These are phyloP conservation scores for Ceratobasidium sp. DNA, from an alignment of 1,284 basidiomycete species.

Conservation along the genomic window DNA sequence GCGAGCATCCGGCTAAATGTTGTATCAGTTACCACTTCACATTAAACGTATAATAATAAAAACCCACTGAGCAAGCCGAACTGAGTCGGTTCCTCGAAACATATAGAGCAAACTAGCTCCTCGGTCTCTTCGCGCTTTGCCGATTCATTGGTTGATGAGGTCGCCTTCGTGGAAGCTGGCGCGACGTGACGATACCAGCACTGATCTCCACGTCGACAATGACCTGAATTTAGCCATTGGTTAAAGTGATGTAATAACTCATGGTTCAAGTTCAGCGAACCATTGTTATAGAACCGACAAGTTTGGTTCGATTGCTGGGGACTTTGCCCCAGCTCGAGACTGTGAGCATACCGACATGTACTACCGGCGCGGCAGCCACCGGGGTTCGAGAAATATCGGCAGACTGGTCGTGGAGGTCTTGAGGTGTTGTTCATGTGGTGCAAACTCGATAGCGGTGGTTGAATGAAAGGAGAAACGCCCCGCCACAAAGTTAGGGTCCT, in stretches of 20 bases:
- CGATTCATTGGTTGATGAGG: conserved; percentile 2
- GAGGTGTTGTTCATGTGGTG: background rate
- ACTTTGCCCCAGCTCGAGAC: conserved; percentile 11
- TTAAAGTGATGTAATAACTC: background rate
- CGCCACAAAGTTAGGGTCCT: background rate
- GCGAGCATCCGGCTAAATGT: conserved; percentile 45
- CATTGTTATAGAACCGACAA: conserved; percentile 41
- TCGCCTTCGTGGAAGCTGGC: background rate
- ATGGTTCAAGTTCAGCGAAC: background rate
- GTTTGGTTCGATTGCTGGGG: conserved; percentile 39
- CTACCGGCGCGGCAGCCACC: conserved; percentile 41
- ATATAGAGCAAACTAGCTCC: conserved; percentile 44
- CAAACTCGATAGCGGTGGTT: background rate
- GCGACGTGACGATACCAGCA: conserved; percentile 44
- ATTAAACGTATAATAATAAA: background rate
- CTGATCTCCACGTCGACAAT: conserved; percentile 39
- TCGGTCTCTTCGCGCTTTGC: conserved; percentile 38
- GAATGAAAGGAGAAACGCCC: conserved; percentile 31
- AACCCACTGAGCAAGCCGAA: conserved; percentile 46
- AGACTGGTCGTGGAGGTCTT: conserved; percentile 33
- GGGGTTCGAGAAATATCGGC: conserved; percentile 36
- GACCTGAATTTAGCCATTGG: conserved; percentile 18
- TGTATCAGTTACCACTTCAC: background rate
- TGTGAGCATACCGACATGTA: conserved; percentile 35
- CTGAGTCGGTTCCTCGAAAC: conserved; percentile 44